Evolutionary conservation across 202 grass and related monocot species (phyloP).

Genomic region (Saccharum hybrid): DNA sequence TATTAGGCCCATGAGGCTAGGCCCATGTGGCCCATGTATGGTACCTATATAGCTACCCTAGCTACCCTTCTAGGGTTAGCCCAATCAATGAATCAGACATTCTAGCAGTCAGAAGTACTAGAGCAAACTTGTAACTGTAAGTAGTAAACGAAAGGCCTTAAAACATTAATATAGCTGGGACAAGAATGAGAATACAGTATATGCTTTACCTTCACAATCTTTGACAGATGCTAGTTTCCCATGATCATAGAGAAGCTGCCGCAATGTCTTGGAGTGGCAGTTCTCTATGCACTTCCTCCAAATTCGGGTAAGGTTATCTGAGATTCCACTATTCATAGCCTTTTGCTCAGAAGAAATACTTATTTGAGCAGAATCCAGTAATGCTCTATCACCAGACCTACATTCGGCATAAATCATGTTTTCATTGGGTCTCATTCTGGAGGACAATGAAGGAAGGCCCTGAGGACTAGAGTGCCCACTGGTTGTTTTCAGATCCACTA

Average conservation of each 20-base stretch:
- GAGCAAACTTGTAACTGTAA: background rate
- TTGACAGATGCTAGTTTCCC: slow-evolving; percentile 71
- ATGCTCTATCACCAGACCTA: slow-evolving; percentile 58
- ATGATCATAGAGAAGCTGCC: slow-evolving; percentile 75
- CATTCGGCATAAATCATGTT: slow-evolving; percentile 47
- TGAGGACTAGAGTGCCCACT: slow-evolving; percentile 51
- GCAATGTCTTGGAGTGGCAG: slow-evolving; percentile 89
- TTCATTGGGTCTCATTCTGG: slow-evolving; percentile 50
- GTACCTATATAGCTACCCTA: too few relatives aligned
- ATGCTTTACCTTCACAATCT: slow-evolving; percentile 73
- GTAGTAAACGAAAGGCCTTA: slow-evolving; percentile 1
- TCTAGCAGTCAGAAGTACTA: background rate
- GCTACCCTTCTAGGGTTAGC: too few relatives aligned
- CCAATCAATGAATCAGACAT: too few relatives aligned
- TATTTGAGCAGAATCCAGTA: slow-evolving; percentile 50
- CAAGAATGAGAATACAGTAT: slow-evolving; percentile 21
- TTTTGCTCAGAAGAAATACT: slow-evolving; percentile 59
- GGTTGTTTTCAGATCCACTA: slow-evolving; percentile 50
- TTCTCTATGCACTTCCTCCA: slow-evolving; percentile 88
- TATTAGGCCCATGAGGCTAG: too few relatives aligned
- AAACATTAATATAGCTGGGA: slow-evolving; percentile 23
- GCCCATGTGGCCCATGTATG: too few relatives aligned
- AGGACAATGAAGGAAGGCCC: slow-evolving; percentile 53
- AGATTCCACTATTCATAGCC: slow-evolving; percentile 45
- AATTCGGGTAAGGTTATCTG: slow-evolving; percentile 67